Percentiles rank a stretch among this genome's conserved stretches.
These are phyloP conservation scores for Melampsora americana DNA, from an alignment of 1,284 basidiomycete genomes.

Conservation along the genomic window DNA sequence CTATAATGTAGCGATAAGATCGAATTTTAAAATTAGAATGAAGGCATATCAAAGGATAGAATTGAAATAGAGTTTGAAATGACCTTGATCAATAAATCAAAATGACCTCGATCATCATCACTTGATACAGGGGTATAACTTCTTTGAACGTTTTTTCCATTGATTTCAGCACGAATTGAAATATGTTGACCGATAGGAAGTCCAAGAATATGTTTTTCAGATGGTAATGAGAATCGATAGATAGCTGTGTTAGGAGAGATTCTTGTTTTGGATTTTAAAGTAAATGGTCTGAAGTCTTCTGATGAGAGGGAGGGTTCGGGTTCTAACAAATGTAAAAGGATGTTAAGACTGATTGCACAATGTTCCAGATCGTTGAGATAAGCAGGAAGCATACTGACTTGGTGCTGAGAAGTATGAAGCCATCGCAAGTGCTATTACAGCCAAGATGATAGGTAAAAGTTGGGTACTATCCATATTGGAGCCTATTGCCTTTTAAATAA, in stretches of 20 bases:
- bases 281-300: constrained; percentile 74
- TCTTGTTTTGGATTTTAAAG: constrained; percentile 73
- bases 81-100: constrained; percentile 95
- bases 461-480: no score
- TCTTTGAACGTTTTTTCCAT: constrained; percentile 82
- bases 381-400: neutral
- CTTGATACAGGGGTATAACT: constrained; percentile 93
- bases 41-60: neutral
- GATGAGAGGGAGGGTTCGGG: constrained; percentile 67
- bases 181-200: constrained; percentile 97
- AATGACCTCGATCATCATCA: constrained; percentile 86
- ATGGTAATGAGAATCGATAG: constrained; percentile 87
- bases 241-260: constrained; percentile 94
- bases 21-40: constrained; percentile 6
- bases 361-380: neutral
- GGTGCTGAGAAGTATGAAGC: no score
- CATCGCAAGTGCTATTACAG: no score
- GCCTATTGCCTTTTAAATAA: no score
- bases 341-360: neutral
- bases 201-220: constrained; percentile 71
- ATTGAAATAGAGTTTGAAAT: constrained; percentile 28
- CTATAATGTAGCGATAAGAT: constrained; percentile 56
- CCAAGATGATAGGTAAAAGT: no score
- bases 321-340: constrained; percentile 34
- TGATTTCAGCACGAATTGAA: constrained; percentile 80